These are phyloP conservation scores for Pyrenochaeta sp. DNA, from an alignment of 2,329 filamentous ascomycete genomes.

Conservation along the genomic window DNA sequence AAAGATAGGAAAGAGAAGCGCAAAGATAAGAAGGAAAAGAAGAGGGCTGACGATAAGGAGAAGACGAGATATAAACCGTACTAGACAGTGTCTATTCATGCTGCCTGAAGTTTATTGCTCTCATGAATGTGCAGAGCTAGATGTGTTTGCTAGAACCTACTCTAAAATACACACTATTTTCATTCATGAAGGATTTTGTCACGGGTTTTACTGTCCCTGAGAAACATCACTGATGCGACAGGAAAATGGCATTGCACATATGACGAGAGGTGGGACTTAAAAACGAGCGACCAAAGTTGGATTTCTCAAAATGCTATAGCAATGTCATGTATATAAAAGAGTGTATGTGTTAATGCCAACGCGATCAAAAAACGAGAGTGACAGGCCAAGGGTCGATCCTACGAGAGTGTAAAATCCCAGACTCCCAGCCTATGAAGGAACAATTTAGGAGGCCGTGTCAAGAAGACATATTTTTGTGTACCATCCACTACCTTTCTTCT, in stretches of 20 bases:
- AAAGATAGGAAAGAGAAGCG: constrained; percentile 41
- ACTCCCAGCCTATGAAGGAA: not conserved
- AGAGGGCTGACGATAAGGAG: constrained; percentile 38
- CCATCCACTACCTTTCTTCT: not conserved
- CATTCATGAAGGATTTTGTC: no score
- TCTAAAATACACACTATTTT: no score
- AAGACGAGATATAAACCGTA: constrained; percentile 53
- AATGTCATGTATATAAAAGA: not conserved
- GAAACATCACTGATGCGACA: no score
- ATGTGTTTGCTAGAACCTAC: no score
- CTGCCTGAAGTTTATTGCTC: no score
- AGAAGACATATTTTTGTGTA: constrained; percentile 10
- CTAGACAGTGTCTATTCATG: constrained; percentile 12
- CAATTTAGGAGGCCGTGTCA: not conserved
- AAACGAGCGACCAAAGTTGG: not conserved
- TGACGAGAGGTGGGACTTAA: not conserved
- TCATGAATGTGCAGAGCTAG: no score
- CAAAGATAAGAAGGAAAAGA: constrained; percentile 46
- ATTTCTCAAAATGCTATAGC: not conserved
- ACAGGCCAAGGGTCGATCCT: constrained; percentile 19
- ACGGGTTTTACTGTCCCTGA: no score
- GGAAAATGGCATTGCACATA: not conserved
- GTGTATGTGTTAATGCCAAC: not conserved
- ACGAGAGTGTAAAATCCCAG: constrained; percentile 1
- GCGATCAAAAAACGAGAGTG: constrained; percentile 2